These are phyloP conservation scores for Melampsora larici-populina DNA, from an alignment of 1,284 basidiomycete species.

Conservation along the genomic window DNA sequence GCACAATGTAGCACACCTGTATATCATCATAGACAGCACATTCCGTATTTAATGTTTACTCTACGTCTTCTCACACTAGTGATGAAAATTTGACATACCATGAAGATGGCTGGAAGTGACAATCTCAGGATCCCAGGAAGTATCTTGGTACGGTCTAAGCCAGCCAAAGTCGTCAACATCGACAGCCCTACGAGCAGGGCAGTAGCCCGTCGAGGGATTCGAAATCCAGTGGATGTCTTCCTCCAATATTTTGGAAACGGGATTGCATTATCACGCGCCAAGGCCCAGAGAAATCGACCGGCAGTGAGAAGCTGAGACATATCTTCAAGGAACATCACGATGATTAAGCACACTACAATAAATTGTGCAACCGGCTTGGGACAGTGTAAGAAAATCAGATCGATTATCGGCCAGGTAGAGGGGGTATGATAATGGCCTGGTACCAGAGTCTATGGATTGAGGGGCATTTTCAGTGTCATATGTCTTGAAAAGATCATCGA, in stretches of 20 bases:
- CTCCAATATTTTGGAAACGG: slow-evolving; percentile 18
- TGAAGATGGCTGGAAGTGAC: neutral
- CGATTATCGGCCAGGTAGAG: slow-evolving; percentile 18
- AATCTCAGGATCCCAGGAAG: neutral
- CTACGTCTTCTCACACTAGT: neutral
- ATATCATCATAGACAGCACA: neutral
- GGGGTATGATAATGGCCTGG: slow-evolving; percentile 6
- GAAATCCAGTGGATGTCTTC: neutral
- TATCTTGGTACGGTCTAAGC: neutral
- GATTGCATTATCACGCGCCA: slow-evolving; percentile 39
- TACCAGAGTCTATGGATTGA: slow-evolving; percentile 18
- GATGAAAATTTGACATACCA: neutral
- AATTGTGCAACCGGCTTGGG: slow-evolving; percentile 36
- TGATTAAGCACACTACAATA: slow-evolving; percentile 5
- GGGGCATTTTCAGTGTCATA: neutral
- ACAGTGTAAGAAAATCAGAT: slow-evolving; percentile 28
- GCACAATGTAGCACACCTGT: slow-evolving; percentile 31
- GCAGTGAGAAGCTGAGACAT: slow-evolving; percentile 31
- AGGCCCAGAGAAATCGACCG: slow-evolving; percentile 39
- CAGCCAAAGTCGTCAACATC: neutral
- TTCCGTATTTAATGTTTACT: too few species aligned
- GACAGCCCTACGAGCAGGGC: slow-evolving; percentile 7
- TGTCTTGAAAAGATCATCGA: neutral
- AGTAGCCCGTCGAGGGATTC: slow-evolving; percentile 23
- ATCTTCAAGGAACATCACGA: slow-evolving; percentile 13